Evolutionary conservation across 495 filamentous ascomycete species (phyloP).

Genomic region (Trichoderma orchidacearum): DNA sequence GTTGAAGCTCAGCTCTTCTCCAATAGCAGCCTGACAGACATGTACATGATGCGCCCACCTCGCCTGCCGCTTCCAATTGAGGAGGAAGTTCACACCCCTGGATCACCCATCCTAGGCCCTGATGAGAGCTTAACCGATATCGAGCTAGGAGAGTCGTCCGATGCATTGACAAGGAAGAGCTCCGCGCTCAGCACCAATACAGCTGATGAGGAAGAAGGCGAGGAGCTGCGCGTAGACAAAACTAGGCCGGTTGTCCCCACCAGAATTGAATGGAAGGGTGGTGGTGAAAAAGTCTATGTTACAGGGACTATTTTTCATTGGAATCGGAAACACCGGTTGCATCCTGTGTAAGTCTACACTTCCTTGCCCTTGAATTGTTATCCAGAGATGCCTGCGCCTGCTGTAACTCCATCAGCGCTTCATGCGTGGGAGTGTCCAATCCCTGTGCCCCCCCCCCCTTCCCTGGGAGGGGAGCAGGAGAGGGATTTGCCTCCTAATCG

Average conservation of each 20-base stretch:
- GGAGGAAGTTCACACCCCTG: constrained; percentile 71
- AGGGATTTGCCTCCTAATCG: no score
- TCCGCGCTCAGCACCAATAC: constrained; percentile 57
- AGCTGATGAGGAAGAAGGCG: constrained; percentile 59
- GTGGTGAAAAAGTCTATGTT: constrained; percentile 80
- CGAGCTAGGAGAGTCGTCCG: constrained; percentile 23
- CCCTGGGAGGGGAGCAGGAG: no score
- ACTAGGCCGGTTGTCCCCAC: constrained; percentile 60
- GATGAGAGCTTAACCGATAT: constrained; percentile 36
- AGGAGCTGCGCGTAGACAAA: constrained; percentile 59
- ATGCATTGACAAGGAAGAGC: constrained; percentile 36
- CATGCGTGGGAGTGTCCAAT: no score
- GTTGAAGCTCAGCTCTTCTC: constrained; percentile 5
- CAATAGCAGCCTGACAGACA: constrained; percentile 34
- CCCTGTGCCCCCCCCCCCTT: no score
- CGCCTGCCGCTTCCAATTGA: constrained; percentile 84
- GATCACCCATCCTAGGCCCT: constrained; percentile 58
- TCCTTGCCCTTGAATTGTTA: neutral
- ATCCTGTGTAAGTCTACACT: constrained; percentile 54
- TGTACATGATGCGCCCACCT: constrained; percentile 61
- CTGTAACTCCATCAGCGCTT: constrained; percentile 7
- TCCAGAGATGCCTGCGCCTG: constrained; percentile 1
- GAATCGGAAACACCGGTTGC: constrained; percentile 79
- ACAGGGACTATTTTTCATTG: constrained; percentile 94
- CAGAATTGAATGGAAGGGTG: constrained; percentile 64